Base-by-base conservation (phyloP, 1,139 yeast genomes). In the Taphrina pruni region DNA sequence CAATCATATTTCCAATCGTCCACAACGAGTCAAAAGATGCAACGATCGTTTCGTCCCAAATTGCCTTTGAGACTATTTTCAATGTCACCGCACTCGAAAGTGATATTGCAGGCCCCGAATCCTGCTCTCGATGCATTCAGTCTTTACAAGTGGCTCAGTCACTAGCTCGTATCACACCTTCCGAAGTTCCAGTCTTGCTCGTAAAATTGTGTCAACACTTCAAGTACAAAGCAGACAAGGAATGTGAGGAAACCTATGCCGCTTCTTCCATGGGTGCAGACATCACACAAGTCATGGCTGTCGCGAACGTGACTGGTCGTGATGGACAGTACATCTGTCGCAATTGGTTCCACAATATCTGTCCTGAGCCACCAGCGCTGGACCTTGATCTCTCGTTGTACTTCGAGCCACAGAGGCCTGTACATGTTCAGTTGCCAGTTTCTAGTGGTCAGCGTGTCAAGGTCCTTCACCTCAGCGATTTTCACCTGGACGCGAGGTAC, bases 401-500 rank as follows among this genome's bases (percentile, higher is more conserved):
- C 77, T 83, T 85, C 83, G 80, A 81, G 8, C 75, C 73, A 43
- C n/a, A 21, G 8, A 81, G 78, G 73, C 77, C 76, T 9, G 76
- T 77, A 64, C 79, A 82, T 71, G 75, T 76, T n/a, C 75, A 78
- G 8, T 79, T 81, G 6, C 80, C 81, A 7, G 74, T 73, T 21
- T 77, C 81, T n/a, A 52, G 57, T 35, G 78, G 79, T 26, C 80
- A 80, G 65, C 80, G 82, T 8, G 85, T 86, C 78, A 85, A 86
- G 72, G 89, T 86, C 20, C 79, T 86, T 70, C 90, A 87, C 74
- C 74, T 87, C 48, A 82, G 86, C 46, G 90, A 87, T 75, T 84
- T 86, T 79, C 90, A 87, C 75, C 77, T 85, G 62, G 85, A 86
- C 75, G 77, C 83, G 70, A 82, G 85, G 70, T 87, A 85, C 76